A percentile compares a stretch with the other conserved stretches of the same genome.
Conservation (phyloP, 2,329 filamentous ascomycete genomes). For the Pseudocercospora eumusae region DNA sequence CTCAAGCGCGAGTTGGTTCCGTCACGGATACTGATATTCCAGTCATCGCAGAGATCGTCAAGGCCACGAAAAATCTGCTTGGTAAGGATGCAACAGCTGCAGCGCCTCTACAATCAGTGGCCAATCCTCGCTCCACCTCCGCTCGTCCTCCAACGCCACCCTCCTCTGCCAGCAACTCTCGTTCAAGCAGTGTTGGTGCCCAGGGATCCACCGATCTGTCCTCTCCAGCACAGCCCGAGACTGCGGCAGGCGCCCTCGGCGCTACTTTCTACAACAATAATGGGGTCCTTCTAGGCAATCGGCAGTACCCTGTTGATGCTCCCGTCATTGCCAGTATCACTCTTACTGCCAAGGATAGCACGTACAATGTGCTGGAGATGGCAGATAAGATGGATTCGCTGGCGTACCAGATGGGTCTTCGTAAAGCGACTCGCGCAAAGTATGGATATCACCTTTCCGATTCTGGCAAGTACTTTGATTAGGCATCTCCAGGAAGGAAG, state of each 20-base stretch:
- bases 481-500: constrained; percentile 6
- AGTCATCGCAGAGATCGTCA: constrained; percentile 4
- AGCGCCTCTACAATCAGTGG: neutral
- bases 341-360: constrained; percentile 9
- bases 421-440: neutral
- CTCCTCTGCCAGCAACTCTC: neutral
- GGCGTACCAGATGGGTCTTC: constrained; percentile 5
- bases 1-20: constrained; percentile 2
- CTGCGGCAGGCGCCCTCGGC: neutral
- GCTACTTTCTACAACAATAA: constrained; percentile 15
- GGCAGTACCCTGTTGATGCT: neutral
- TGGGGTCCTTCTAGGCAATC: constrained; percentile 6
- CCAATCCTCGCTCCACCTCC: neutral
- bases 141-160: constrained; percentile 1
- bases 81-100: neutral
- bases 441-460: neutral
- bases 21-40: neutral
- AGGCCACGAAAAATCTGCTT: neutral
- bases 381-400: constrained; percentile 13
- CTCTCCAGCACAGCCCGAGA: neutral
- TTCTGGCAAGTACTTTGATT: neutral
- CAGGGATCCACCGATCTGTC: neutral
- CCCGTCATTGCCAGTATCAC: constrained; percentile 12
- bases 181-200: neutral
- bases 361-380: constrained; percentile 12